phyloP scores from a whole-genome alignment of 495 filamentous ascomycete genomes.

The Aspergillus haitiensis region DNA sequence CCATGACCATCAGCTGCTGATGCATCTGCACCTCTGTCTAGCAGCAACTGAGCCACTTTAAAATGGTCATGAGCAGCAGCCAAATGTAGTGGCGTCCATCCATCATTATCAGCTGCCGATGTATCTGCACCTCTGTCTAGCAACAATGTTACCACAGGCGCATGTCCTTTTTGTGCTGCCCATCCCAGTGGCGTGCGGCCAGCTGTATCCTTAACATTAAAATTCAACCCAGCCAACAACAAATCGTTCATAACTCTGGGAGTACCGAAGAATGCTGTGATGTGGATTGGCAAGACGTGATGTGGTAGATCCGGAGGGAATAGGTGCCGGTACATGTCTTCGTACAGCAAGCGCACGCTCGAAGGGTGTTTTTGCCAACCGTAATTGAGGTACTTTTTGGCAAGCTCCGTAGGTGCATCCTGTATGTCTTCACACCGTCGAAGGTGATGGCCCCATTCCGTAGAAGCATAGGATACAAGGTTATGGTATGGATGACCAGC shows the following conservation, averaged over 20 bases:
- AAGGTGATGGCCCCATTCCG: conserved; percentile 8
- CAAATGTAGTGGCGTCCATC: neutral
- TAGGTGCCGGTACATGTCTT: neutral
- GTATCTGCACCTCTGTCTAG: too few species aligned
- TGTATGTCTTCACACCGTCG: neutral
- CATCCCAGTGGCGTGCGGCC: neutral
- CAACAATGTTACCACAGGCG: neutral
- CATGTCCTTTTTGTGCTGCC: neutral
- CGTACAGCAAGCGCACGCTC: conserved; percentile 1
- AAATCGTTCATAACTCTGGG: neutral
- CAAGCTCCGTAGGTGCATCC: conserved; percentile 1
- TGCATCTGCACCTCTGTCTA: neutral
- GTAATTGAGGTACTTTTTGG: neutral
- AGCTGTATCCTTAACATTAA: neutral
- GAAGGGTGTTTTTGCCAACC: neutral
- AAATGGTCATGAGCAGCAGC: neutral
- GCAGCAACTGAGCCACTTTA: neutral
- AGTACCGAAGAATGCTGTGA: neutral
- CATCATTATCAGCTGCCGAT: too few species aligned
- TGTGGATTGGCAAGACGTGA: neutral
- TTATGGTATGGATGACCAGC: neutral
- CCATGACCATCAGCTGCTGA: neutral
- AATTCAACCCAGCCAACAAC: neutral
- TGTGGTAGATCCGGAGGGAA: neutral
- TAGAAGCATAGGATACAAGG: neutral